Evolutionary conservation across 2,329 filamentous ascomycete species (phyloP).

Genomic region (Clarireedia homoeocarpa): DNA sequence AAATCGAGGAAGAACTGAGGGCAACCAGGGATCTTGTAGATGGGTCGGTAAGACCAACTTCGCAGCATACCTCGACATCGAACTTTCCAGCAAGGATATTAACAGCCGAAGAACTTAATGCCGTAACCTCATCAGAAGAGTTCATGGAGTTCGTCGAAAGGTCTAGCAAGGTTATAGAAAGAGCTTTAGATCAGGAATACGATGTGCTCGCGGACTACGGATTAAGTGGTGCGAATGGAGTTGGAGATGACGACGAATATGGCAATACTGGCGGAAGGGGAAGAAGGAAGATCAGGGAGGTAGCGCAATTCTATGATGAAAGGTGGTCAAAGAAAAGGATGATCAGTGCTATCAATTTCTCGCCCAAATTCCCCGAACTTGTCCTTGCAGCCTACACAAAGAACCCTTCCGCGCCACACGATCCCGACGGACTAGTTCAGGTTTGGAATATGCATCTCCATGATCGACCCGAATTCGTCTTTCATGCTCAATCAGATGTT

Average conservation of each 20-base stretch:
- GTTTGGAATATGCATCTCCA: slow-evolving; percentile 97
- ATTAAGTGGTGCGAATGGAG: slow-evolving; percentile 60
- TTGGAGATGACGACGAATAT: slow-evolving; percentile 71
- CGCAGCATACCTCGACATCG: slow-evolving; percentile 36
- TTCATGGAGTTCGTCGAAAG: slow-evolving; percentile 93
- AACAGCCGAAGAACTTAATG: slow-evolving; percentile 76
- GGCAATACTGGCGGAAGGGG: slow-evolving; percentile 64
- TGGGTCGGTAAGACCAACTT: slow-evolving; percentile 38
- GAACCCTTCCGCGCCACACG: slow-evolving; percentile 88
- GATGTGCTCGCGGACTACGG: slow-evolving; percentile 95
- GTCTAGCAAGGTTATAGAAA: slow-evolving; percentile 94
- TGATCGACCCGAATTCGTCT: slow-evolving; percentile 89
- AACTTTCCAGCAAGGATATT: slow-evolving; percentile 76
- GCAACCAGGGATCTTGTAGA: slow-evolving; percentile 58
- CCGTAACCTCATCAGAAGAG: slow-evolving; percentile 84
- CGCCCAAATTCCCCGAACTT: slow-evolving; percentile 88
- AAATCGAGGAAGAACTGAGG: slow-evolving; percentile 88
- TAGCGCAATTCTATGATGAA: slow-evolving; percentile 90
- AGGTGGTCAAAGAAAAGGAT: slow-evolving; percentile 96
- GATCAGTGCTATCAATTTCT: slow-evolving; percentile 93
- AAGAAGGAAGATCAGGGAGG: slow-evolving; percentile 71
- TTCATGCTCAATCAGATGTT: slow-evolving; percentile 93
- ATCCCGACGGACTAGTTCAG: slow-evolving; percentile 87
- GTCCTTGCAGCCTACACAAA: slow-evolving; percentile 94
- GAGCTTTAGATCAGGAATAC: slow-evolving; percentile 90